Percentiles rank a stretch among this genome's conserved stretches.
Conservation (phyloP, 140 eudicot species). For the Stevia rebaudiana region DNA sequence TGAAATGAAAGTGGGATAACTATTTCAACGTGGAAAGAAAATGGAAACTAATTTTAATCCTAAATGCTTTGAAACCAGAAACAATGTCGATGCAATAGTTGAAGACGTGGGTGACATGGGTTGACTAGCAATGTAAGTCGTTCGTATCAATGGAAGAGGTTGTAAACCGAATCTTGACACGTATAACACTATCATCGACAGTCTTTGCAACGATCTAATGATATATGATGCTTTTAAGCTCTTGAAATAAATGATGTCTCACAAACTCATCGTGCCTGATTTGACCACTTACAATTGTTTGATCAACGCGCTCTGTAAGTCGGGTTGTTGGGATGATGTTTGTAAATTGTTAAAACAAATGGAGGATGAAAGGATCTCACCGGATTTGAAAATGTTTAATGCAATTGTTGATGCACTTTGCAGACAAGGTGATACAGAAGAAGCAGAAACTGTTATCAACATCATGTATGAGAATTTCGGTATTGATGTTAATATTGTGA, state of each 20-base stretch:
- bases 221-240: slow-evolving; percentile 8
- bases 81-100: too few relatives aligned
- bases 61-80: too few relatives aligned
- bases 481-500: neutral
- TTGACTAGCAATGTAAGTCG: too few relatives aligned
- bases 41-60: too few relatives aligned
- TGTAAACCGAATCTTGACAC: neutral
- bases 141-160: neutral
- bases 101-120: too few relatives aligned
- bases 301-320: neutral
- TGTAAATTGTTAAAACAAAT: slow-evolving; percentile 4
- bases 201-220: too few relatives aligned
- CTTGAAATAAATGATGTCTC: neutral
- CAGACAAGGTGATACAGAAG: slow-evolving; percentile 1
- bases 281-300: slow-evolving; percentile 4
- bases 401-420: slow-evolving; percentile 14
- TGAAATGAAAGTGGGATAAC: too few relatives aligned
- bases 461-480: slow-evolving; percentile 7
- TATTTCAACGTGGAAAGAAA: too few relatives aligned
- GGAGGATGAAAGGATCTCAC: neutral
- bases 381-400: neutral
- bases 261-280: neutral
- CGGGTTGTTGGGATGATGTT: too few relatives aligned
- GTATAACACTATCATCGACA: neutral
- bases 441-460: slow-evolving; percentile 9